Evolutionary conservation across 1,284 basidiomycete species (phyloP).

Genomic region (Ceratobasidium sp.): DNA sequence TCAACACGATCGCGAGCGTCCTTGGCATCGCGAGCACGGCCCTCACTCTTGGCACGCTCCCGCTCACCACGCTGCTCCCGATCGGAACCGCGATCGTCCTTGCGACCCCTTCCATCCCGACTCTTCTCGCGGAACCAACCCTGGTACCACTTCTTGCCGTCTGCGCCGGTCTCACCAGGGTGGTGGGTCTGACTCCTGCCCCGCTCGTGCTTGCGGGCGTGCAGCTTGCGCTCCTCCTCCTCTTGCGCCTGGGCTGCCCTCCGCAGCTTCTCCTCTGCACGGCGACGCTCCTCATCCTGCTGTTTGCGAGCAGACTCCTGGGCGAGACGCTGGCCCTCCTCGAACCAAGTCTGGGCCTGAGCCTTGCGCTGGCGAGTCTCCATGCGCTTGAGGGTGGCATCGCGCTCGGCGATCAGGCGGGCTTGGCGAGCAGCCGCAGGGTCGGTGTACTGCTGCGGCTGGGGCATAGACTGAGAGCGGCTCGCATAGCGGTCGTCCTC

Average conservation of each 20-base stretch:
- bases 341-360: conserved; percentile 34
- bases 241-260: conserved; percentile 18
- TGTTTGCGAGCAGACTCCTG: conserved; percentile 13
- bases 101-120: conserved; percentile 18
- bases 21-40: conserved; percentile 24
- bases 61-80: conserved; percentile 30
- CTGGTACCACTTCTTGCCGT: conserved; percentile 38
- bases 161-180: not conserved
- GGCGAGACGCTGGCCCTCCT: conserved; percentile 37
- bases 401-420: conserved; percentile 31
- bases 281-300: conserved; percentile 9
- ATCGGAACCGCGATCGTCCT: conserved; percentile 31
- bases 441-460: not conserved
- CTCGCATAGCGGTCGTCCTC: conserved; percentile 25
- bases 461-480: not conserved
- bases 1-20: conserved; percentile 35
- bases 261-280: conserved; percentile 19
- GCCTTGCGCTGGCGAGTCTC: conserved; percentile 34
- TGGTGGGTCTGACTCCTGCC: conserved; percentile 27
- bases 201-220: conserved; percentile 34
- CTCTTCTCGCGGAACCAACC: conserved; percentile 38
- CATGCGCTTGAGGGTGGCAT: conserved; percentile 36
- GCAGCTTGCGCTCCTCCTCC: conserved; percentile 19
- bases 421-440: conserved; percentile 26
- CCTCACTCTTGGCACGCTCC: conserved; percentile 29